Evolutionary conservation across 108 stramenopile species (phyloP), one percentile per base, ranked within the genome.

Genomic region (Skeletonema grethae): DNA sequence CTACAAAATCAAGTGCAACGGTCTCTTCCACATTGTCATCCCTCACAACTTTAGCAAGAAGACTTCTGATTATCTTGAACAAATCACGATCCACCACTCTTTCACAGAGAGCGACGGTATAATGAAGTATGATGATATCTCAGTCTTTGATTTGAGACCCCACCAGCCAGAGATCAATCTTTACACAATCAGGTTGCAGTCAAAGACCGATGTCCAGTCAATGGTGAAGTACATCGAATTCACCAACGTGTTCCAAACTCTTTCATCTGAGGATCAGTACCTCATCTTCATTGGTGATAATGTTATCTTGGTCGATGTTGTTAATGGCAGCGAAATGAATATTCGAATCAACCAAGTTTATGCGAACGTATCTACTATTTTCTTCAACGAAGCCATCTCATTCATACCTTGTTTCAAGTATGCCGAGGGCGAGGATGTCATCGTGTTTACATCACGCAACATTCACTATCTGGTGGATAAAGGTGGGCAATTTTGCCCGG

Each of bases 151-250:
- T 58, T 45, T 85, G 57, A 67, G 77, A 53, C 77, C 81, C n/a
- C 81, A 75, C 29, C 84, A 85, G 56, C 84, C 84, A 22, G 84
- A 83, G 64, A 82, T 85, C 30, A 77, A 85, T 36, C 73, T 85
- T n/a, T 85, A 81, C 68, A 61, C 63, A 36, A 74, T 85, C 16
- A 62, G 67, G 29, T 36, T 85, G 16, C 67, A 82, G 65, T 65
- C 80, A 0, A 67, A 61, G 58, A 41, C 80, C 15, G 71, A 65
- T 41, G 69, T 85, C 35, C 67, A 85, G 60, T 79, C 77, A 16
- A 82, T 85, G 84, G 84, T 85, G 46, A 85, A 82, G 65, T 85
- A 82, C 61, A 72, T 85, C 10, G 84, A 85, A 79, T 61, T 85
- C 38, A 76, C 60, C 15, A 85, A 85, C 38, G 84, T 79, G 5